Percentiles rank a stretch among this genome's conserved stretches.
Evolutionary conservation across 805 yeast species (phyloP).

Genomic region (Metschnikowia continentalis): DNA sequence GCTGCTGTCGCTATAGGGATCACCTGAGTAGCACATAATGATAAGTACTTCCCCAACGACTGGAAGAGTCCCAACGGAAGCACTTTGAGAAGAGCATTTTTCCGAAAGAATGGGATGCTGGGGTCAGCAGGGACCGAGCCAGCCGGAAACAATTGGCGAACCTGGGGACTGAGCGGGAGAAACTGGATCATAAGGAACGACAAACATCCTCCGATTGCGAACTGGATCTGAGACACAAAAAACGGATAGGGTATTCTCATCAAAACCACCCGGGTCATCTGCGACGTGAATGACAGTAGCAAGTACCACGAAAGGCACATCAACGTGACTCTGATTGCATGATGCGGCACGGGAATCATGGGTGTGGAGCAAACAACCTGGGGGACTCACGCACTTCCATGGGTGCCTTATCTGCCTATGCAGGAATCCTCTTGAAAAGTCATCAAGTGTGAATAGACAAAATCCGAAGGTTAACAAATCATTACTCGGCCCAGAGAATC

Average conservation of each 20-base stretch:
- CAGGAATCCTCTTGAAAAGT: not conserved
- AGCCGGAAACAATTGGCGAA: slow-evolving; percentile 42
- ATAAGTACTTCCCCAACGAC: slow-evolving; percentile 58
- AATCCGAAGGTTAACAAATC: not conserved
- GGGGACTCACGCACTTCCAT: not conserved
- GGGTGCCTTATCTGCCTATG: not conserved
- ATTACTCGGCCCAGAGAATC: slow-evolving; percentile 51
- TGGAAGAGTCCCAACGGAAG: slow-evolving; percentile 66
- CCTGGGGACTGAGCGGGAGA: slow-evolving; percentile 18
- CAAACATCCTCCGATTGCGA: slow-evolving; percentile 45
- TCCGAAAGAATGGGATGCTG: slow-evolving; percentile 20
- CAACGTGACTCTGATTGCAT: slow-evolving; percentile 27
- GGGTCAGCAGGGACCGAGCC: slow-evolving; percentile 49
- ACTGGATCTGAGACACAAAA: slow-evolving; percentile 63
- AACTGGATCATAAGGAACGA: slow-evolving; percentile 37
- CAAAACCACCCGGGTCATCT: slow-evolving; percentile 54
- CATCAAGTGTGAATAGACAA: not conserved
- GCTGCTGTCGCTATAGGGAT: slow-evolving; percentile 69
- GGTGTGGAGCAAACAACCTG: not conserved
- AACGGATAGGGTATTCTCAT: slow-evolving; percentile 56
- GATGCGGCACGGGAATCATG: not conserved
- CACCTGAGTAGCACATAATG: slow-evolving; percentile 59
- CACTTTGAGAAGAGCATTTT: slow-evolving; percentile 40
- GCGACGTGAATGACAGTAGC: slow-evolving; percentile 61
- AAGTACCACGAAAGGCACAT: slow-evolving; percentile 58